phyloP scores from a whole-genome alignment of 1,139 yeast species.

The Lodderomyces orthopsilosis region DNA sequence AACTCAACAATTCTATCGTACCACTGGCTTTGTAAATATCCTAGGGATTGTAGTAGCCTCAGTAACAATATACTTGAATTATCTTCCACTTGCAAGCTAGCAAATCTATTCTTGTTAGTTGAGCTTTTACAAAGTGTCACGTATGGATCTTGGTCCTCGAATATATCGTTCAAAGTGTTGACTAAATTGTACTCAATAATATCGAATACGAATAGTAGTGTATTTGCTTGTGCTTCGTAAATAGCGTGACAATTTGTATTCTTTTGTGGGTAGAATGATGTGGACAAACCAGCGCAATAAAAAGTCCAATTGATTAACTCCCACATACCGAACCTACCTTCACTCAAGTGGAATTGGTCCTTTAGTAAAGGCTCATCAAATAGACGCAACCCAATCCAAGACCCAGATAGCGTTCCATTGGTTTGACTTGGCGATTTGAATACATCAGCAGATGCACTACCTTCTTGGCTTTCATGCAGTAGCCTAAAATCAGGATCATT shows the following conservation, averaged over 20 bases:
- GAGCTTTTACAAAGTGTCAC: not conserved
- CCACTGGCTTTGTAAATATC: constrained; percentile 22
- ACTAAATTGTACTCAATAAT: constrained; percentile 21
- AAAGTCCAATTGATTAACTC: constrained; percentile 34
- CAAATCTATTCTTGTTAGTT: constrained; percentile 1
- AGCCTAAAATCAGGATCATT: constrained; percentile 11
- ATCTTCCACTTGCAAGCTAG: constrained; percentile 7
- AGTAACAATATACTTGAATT: constrained; percentile 10
- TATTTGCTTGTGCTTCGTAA: constrained; percentile 20
- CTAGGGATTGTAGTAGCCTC: constrained; percentile 19
- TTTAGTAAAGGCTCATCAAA: constrained; percentile 33
- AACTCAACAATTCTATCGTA: constrained; percentile 33
- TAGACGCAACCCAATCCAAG: constrained; percentile 18
- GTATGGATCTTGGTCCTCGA: constrained; percentile 8
- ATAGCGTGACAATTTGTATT: constrained; percentile 21
- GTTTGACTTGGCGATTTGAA: constrained; percentile 2
- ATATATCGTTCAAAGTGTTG: constrained; percentile 11
- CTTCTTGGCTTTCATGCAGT: constrained; percentile 7
- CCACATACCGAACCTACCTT: constrained; percentile 29
- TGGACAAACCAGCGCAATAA: constrained; percentile 30
- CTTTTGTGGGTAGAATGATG: not conserved
- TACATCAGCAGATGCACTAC: constrained; percentile 15
- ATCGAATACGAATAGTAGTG: constrained; percentile 21
- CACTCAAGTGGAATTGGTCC: constrained; percentile 21
- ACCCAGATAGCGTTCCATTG: not conserved